phyloP scores from a whole-genome alignment of 805 yeast genomes.

The Suhomyces vadensis region DNA sequence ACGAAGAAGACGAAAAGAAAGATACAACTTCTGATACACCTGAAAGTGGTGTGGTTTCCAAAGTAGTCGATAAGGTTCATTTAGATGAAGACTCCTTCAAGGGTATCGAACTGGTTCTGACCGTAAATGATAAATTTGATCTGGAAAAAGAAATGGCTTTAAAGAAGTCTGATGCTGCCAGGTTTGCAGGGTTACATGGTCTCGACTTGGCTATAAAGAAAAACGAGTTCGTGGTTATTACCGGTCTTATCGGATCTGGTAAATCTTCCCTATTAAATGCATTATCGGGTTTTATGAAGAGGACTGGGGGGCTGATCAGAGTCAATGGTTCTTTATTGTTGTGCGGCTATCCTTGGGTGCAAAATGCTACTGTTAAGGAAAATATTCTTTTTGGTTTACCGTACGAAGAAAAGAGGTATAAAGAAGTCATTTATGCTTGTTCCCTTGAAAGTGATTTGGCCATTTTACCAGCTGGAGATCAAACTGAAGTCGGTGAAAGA shows the following conservation, averaged over 20 bases:
- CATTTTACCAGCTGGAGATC: constrained; percentile 71
- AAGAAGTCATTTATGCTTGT: constrained; percentile 60
- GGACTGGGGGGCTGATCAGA: constrained; percentile 50
- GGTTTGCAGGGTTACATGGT: constrained; percentile 48
- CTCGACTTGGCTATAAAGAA: constrained; percentile 54
- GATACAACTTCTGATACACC: constrained; percentile 1
- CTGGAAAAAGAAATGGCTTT: background rate
- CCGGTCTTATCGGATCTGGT: constrained; percentile 84
- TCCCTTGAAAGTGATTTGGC: constrained; percentile 65
- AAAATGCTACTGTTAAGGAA: constrained; percentile 74
- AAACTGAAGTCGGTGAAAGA: constrained; percentile 80
- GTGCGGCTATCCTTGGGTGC: constrained; percentile 80
- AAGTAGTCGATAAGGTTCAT: background rate
- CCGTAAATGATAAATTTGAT: background rate
- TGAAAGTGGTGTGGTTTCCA: background rate
- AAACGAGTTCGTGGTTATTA: constrained; percentile 73
- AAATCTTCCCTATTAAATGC: constrained; percentile 74
- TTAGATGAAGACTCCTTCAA: constrained; percentile 7
- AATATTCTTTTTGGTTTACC: constrained; percentile 70
- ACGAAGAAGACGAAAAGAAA: constrained; percentile 18
- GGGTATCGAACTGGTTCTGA: constrained; percentile 1
- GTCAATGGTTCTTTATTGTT: constrained; percentile 54
- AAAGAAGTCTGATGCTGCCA: background rate
- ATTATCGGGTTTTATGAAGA: constrained; percentile 68
- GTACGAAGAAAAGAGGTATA: constrained; percentile 52